These are phyloP conservation scores for Lycium ferocissimum DNA, from an alignment of 257 asterid species.

Conservation along the genomic window DNA sequence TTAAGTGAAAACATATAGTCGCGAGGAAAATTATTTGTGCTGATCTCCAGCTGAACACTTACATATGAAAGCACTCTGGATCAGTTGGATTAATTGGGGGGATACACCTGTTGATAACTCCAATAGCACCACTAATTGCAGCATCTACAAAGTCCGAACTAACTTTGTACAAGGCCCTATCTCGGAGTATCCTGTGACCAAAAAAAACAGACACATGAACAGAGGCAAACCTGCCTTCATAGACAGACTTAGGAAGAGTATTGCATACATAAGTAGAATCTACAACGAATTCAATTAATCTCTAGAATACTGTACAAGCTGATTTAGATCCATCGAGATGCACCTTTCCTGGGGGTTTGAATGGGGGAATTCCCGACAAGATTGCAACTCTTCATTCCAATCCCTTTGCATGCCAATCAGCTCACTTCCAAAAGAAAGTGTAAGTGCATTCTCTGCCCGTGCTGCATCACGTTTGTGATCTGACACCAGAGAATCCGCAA, in stretches of 20 bases:
- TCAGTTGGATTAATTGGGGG: constrained; percentile 97
- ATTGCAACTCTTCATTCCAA: constrained; percentile 97
- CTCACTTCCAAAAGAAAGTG: constrained; percentile 93
- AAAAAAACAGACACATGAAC: neutral
- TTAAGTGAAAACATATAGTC: neutral
- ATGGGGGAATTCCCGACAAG: constrained; percentile 94
- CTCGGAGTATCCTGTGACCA: constrained; percentile 80
- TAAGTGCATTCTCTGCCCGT: constrained; percentile 85
- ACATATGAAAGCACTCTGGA: constrained; percentile 98
- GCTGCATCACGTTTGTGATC: constrained; percentile 97
- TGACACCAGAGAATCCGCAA: constrained; percentile 44
- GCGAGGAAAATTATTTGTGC: neutral
- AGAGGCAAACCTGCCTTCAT: neutral
- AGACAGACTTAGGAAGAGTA: neutral
- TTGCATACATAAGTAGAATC: neutral
- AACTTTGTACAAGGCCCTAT: constrained; percentile 92
- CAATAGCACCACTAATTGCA: constrained; percentile 88
- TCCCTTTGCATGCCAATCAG: constrained; percentile 98
- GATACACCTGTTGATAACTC: constrained; percentile 90
- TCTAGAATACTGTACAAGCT: constrained; percentile 15
- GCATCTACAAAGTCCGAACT: constrained; percentile 95
- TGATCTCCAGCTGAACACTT: constrained; percentile 38
- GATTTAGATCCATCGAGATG: constrained; percentile 27
- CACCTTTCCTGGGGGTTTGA: constrained; percentile 86
- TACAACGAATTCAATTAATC: neutral